These are phyloP conservation scores for Epichloe sp. DNA, from an alignment of 2,329 filamentous ascomycete species.

Conservation along the genomic window DNA sequence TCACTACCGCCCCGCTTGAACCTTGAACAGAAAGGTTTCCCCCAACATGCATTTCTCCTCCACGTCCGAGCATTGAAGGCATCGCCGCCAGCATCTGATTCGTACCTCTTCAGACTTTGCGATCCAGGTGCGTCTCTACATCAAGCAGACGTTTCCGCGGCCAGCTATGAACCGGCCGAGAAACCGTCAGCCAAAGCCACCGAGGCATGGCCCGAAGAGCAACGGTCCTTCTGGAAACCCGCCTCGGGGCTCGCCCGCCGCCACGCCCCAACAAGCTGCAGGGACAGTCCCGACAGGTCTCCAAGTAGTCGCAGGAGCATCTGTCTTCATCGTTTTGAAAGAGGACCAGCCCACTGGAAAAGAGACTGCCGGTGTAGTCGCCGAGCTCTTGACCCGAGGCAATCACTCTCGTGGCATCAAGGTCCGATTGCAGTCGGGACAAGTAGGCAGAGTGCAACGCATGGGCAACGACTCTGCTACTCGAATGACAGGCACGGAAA, in stretches of 20 bases:
- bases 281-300: conserved; percentile 31
- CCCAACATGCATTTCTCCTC: no score
- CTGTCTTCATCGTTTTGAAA: conserved; percentile 63
- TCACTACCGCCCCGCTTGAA: no score
- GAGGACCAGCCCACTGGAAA: conserved; percentile 61
- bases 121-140: background rate
- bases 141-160: conserved; percentile 15
- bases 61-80: no score
- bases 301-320: conserved; percentile 46
- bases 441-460: conserved; percentile 60
- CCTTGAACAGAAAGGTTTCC: no score
- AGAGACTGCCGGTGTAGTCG: conserved; percentile 53
- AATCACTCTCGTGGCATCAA: conserved; percentile 72
- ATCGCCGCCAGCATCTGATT: background rate
- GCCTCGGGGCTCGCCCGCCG: conserved; percentile 13
- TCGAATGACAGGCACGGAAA: conserved; percentile 1
- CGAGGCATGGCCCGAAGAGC: conserved; percentile 1
- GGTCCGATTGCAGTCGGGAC: conserved; percentile 56
- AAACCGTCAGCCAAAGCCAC: conserved; percentile 19
- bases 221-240: conserved; percentile 1
- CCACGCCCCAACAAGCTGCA: conserved; percentile 20
- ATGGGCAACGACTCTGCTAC: conserved; percentile 25
- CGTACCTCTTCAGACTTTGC: background rate
- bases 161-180: conserved; percentile 23
- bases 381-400: conserved; percentile 55